Base-by-base conservation (phyloP, 805 yeast genomes). In the Yarrowia divulgata region DNA sequence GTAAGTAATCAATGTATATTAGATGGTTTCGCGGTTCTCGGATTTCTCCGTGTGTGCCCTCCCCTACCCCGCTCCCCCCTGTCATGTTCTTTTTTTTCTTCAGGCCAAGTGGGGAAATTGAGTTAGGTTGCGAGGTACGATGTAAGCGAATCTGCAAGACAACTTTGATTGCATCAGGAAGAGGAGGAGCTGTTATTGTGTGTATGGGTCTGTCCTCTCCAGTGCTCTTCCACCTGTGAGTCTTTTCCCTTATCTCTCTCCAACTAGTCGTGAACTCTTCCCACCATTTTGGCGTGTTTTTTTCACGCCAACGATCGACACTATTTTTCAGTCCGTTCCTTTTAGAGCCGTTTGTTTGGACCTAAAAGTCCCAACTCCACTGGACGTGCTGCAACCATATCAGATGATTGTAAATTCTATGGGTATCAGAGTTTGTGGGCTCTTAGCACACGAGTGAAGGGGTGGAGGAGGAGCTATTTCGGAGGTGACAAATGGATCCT, bases 111-210 rank as follows among this genome's bases (percentile, higher is more conserved):
- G 48, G 63, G 63, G 48, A 40, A 57, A 40, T 42, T 40, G 63
- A 57, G 63, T 57, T 57, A 57, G 48, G 63, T 40, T 57, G 63
- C 63, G 63, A 57, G 63, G 63, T 57, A 57, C 63, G 63, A 57
- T 40, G 63, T 57, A 57, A 57, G 63, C 63, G 63, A 57, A 57
- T 57, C 60, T 54, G 63, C 63, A 57, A 8, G 48, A 10, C 63
- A 57, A 57, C 63, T 57, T 57, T 57, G 63, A 57, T 57, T 54
- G 60, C 37, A 19, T 19, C 18, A 34, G 54, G 2, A 12, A 10
- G 32, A 45, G 14, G 29, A 23, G 29, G 29, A 23, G 29, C 29
- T 23, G 29, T 23, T 23, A 2, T 23, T 2, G 2, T 23, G 29
- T 23, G 29, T 2, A 23, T 23, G 2, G 29, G 29, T 23, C 29